A percentile compares a stretch with the other conserved stretches of the same genome.
Evolutionary conservation across 2,329 filamentous ascomycete genomes (phyloP).

Genomic region (Sclerotinia borealis): DNA sequence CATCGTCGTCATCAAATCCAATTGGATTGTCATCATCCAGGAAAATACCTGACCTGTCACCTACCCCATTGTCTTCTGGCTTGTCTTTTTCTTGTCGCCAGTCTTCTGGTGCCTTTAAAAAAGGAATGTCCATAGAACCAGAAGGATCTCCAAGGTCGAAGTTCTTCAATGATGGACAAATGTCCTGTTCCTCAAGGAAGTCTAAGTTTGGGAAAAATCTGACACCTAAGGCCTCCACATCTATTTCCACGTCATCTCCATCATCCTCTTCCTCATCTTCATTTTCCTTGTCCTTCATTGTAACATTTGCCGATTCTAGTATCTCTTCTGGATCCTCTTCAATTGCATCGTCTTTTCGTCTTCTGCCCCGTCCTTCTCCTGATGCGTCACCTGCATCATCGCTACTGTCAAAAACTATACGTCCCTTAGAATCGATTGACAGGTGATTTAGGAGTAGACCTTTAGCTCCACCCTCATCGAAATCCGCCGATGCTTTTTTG

Average conservation of each 20-base stretch:
- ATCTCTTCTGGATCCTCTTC: constrained; percentile 41
- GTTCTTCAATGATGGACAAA: constrained; percentile 90
- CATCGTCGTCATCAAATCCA: constrained; percentile 77
- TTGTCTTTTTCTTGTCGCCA: constrained; percentile 68
- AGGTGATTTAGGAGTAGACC: constrained; percentile 91
- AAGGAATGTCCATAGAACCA: constrained; percentile 81
- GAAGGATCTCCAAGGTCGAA: constrained; percentile 87
- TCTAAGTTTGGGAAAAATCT: constrained; percentile 83
- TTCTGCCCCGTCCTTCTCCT: constrained; percentile 30
- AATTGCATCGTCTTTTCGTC: constrained; percentile 56
- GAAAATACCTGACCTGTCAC: constrained; percentile 72
- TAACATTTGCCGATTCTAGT: constrained; percentile 33
- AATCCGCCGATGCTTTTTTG: constrained; percentile 97
- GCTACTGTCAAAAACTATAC: constrained; percentile 97
- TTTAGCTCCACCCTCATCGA: constrained; percentile 96
- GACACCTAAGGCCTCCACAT: constrained; percentile 65
- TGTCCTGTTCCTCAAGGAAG: constrained; percentile 75
- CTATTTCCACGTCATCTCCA: constrained; percentile 64
- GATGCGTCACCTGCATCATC: constrained; percentile 65
- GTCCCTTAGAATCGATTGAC: constrained; percentile 85
- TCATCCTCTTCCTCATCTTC: constrained; percentile 42
- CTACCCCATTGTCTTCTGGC: constrained; percentile 44
- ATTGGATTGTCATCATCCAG: constrained; percentile 80
- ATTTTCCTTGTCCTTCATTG: constrained; percentile 37
- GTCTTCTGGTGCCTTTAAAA: constrained; percentile 82